phyloP scores from a whole-genome alignment of 805 yeast genomes.

The Teunomyces aglyptinius region DNA sequence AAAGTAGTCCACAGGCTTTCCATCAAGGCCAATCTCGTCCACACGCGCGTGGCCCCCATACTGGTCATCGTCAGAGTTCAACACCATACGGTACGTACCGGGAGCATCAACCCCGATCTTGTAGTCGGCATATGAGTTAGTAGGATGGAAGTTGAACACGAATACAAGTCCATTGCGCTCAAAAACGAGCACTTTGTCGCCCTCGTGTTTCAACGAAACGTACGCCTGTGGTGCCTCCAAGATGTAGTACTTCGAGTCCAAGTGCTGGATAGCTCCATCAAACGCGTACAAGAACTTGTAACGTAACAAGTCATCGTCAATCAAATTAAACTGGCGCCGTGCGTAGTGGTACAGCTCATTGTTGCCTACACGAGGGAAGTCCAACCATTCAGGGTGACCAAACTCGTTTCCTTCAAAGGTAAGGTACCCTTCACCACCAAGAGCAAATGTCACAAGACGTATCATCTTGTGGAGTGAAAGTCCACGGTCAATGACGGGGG shows the following conservation, averaged over 20 bases:
- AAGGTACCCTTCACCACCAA: conserved; percentile 97
- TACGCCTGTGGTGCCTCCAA: conserved; percentile 70
- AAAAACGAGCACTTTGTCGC: conserved; percentile 83
- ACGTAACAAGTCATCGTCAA: conserved; percentile 75
- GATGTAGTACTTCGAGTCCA: conserved; percentile 73
- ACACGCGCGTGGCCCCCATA: conserved; percentile 85
- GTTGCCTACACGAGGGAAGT: conserved; percentile 91
- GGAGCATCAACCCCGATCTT: conserved; percentile 83
- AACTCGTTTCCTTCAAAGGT: conserved; percentile 98
- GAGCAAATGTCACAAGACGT: conserved; percentile 76
- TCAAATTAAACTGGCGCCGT: conserved; percentile 87
- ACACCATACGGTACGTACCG: conserved; percentile 71
- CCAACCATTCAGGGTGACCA: conserved; percentile 99
- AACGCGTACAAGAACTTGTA: conserved; percentile 78
- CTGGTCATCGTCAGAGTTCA: conserved; percentile 67
- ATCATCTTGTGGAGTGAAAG: conserved; percentile 88
- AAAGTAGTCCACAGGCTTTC: conserved; percentile 48
- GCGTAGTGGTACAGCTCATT: conserved; percentile 89
- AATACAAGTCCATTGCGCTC: conserved; percentile 86
- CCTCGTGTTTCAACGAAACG: conserved; percentile 82
- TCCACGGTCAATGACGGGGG: conserved; percentile 85
- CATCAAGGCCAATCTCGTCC: conserved; percentile 39
- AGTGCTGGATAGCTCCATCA: conserved; percentile 79
- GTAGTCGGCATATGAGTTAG: conserved; percentile 79
- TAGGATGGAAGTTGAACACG: conserved; percentile 87